Evolutionary conservation across 352 stramenopile genomes (phyloP).

Genomic region (Stramenopiles sp.): DNA sequence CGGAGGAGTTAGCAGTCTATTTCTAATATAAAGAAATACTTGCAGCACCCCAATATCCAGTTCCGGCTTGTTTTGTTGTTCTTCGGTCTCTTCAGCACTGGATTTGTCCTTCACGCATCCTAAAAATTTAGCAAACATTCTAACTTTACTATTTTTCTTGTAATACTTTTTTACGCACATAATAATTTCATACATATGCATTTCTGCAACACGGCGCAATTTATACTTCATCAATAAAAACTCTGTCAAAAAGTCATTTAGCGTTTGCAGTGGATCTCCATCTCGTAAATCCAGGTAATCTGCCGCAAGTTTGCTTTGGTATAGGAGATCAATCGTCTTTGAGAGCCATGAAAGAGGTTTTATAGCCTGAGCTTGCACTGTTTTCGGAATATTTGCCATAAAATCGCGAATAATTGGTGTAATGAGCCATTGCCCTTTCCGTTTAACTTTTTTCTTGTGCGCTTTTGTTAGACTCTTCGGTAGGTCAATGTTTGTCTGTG

Average conservation of each 20-base stretch:
- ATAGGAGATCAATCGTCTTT: constrained; percentile 25
- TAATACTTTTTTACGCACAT: constrained; percentile 28
- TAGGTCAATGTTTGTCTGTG: not conserved
- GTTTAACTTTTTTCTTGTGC: not conserved
- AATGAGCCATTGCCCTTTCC: not conserved
- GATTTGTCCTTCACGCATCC: not conserved
- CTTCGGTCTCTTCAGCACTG: not conserved
- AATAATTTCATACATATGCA: constrained; percentile 27
- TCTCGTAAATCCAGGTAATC: constrained; percentile 25
- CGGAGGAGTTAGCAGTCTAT: not conserved
- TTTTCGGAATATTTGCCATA: constrained; percentile 27
- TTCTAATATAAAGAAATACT: not conserved
- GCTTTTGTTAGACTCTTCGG: not conserved
- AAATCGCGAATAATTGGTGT: constrained; percentile 18
- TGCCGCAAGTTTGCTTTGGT: constrained; percentile 25
- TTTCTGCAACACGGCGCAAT: constrained; percentile 24
- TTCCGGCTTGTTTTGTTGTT: not conserved
- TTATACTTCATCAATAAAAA: constrained; percentile 27
- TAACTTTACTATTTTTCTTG: constrained; percentile 22
- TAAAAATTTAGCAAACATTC: constrained; percentile 24
- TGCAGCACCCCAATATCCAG: not conserved
- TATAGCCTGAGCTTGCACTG: constrained; percentile 21
- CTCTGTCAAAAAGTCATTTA: constrained; percentile 30
- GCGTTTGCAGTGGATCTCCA: constrained; percentile 23
- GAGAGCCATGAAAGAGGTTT: constrained; percentile 25